Percentiles rank a stretch among this genome's conserved stretches.
Evolutionary conservation across 2,329 filamentous ascomycete genomes (phyloP).

Genomic region (Pyricularia grisea): DNA sequence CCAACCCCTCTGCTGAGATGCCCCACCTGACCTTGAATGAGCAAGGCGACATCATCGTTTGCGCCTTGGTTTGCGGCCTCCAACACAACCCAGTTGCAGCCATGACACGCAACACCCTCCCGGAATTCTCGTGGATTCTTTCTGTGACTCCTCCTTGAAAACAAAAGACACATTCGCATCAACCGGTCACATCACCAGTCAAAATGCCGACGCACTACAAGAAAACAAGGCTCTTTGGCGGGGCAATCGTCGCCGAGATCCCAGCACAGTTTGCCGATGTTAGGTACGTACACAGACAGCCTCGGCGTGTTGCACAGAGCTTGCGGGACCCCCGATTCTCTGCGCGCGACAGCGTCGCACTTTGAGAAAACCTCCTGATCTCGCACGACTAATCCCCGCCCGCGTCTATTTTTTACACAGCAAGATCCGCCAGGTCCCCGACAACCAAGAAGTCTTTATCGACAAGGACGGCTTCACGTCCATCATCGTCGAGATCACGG

Average conservation of each 20-base stretch:
- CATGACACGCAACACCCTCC: background rate
- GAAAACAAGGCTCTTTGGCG: slow-evolving; percentile 58
- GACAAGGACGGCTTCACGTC: slow-evolving; percentile 75
- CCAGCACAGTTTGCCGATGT: slow-evolving; percentile 62
- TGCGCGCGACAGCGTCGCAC: background rate
- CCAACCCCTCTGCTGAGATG: background rate
- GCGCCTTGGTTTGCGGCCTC: background rate
- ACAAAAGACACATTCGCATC: background rate
- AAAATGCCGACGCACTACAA: slow-evolving; percentile 42
- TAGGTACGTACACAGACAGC: slow-evolving; percentile 37
- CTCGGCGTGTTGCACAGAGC: background rate
- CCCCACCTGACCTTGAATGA: background rate
- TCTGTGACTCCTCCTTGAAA: background rate
- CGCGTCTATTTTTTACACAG: slow-evolving; percentile 28
- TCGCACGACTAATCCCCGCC: background rate
- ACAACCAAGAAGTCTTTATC: slow-evolving; percentile 90
- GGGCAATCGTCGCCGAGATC: slow-evolving; percentile 60
- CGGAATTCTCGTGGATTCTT: background rate
- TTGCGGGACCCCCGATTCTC: background rate
- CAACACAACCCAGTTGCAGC: background rate
- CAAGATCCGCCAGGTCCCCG: slow-evolving; percentile 64
- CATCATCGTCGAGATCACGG: slow-evolving; percentile 84
- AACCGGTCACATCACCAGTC: slow-evolving; percentile 11
- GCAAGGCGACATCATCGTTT: slow-evolving; percentile 10
- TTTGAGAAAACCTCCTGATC: background rate